Evolutionary conservation across 139 green algal genomes (phyloP), one percentile per base, ranked within the genome.

Genomic region (Coccomyxa sp.): DNA sequence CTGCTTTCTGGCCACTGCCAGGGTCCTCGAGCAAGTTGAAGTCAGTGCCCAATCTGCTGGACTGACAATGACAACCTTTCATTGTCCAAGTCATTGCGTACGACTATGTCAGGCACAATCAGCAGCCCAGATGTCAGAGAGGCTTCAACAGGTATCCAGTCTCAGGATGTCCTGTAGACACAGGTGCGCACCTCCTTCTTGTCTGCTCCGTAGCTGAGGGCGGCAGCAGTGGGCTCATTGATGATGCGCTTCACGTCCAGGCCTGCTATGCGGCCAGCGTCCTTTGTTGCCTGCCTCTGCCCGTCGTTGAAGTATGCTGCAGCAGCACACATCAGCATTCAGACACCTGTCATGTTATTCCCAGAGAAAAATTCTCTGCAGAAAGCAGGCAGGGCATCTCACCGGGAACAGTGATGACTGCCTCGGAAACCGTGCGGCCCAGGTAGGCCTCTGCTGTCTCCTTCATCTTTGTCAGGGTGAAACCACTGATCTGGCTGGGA

Each of bases 271-370:
- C 90, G 88, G 38, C 94, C 96, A 0, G 93, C 92, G 78, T 95
- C 91, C 86, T 95, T 94, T 39, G 90, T 94, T 18, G 88, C 90
- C n/a, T 99, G 96, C 39, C 96, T 88, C 86, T 99, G 96, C 18
- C 90, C 87, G 88, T 99, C 96, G 84, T 99, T 99, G 92, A 99
- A 99, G 87, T 99, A 99, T 9, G 96, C 96, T 86, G 84, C 68
- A 77, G 0, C 2, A 64, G 3, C 50, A 64, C 3, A 64, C 3
- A 64, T 64, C 5, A 31, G 50, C 50, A 64, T 7, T 31, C 3
- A 64, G 3, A 31, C 18, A 64, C 18, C 50, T 2, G 18, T 64
- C 5, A 64, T 64, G 50, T n/a, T n/a, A n/a, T n/a, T n/a, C n/a
- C n/a, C 50, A 18, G 18, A 64, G 50, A 64, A 64, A 18, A 22